These are phyloP conservation scores for Tetrapyrgos nigripes DNA, from an alignment of 1,284 basidiomycete genomes.

Conservation along the genomic window DNA sequence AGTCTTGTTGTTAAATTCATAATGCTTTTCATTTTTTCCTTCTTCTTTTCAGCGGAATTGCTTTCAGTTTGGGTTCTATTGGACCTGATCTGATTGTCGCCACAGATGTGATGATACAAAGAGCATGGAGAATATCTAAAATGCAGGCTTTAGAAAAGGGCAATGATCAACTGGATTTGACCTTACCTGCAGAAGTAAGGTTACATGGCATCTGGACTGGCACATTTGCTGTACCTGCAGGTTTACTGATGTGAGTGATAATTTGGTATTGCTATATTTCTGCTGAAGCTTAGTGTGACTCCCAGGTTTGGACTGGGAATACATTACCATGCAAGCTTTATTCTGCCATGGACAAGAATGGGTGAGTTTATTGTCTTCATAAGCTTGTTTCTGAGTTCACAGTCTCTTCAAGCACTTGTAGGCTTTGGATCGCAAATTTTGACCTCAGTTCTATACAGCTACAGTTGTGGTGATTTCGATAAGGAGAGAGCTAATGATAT, in stretches of 20 bases:
- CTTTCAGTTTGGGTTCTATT: constrained; percentile 41
- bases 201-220: constrained; percentile 44
- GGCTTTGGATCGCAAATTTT: constrained; percentile 43
- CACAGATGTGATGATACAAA: constrained; percentile 40
- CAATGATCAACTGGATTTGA: constrained; percentile 18
- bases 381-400: background rate
- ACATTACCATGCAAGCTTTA: constrained; percentile 36
- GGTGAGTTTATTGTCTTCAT: constrained; percentile 33
- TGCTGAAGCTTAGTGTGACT: no score
- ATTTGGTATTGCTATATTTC: no score
- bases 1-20: background rate
- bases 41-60: constrained; percentile 32
- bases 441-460: constrained; percentile 39
- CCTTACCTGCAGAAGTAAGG: constrained; percentile 37
- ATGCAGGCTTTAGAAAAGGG: constrained; percentile 22
- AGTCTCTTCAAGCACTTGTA: constrained; percentile 30
- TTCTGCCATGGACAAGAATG: constrained; percentile 43
- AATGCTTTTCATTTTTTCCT: background rate
- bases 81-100: constrained; percentile 42
- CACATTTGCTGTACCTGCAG: constrained; percentile 36
- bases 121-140: constrained; percentile 36
- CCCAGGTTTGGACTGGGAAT: constrained; percentile 39
- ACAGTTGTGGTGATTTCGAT: constrained; percentile 43
- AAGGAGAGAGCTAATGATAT: constrained; percentile 37
- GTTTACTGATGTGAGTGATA: constrained; percentile 41